These are phyloP conservation scores for Sclerotinia spermophila DNA, from an alignment of 2,329 filamentous ascomycete genomes.

Conservation along the genomic window DNA sequence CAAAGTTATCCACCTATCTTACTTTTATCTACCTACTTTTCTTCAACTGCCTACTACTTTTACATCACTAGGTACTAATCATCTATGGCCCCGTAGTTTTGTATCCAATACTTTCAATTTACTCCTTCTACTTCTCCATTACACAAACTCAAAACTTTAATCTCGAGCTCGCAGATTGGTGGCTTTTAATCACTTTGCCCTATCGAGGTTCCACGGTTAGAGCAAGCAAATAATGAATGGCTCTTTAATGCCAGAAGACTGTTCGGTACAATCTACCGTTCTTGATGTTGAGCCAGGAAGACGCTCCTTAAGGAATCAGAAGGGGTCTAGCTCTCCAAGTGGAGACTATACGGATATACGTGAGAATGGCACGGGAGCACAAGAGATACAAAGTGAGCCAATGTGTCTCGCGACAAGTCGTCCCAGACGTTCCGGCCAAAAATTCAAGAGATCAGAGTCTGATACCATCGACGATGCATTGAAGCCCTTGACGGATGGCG, in stretches of 20 bases:
- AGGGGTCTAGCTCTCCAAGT: slow-evolving; percentile 3
- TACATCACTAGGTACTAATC: neutral
- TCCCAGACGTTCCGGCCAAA: neutral
- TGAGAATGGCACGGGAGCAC: neutral
- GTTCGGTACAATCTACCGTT: neutral
- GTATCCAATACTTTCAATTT: neutral
- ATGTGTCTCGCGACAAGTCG: neutral
- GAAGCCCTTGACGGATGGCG: slow-evolving; percentile 47
- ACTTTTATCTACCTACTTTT: neutral
- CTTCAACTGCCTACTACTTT: neutral
- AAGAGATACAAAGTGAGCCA: neutral
- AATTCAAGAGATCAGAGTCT: neutral
- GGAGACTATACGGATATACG: neutral
- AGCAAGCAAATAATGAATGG: slow-evolving; percentile 4
- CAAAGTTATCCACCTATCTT: neutral
- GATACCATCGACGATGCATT: slow-evolving; percentile 35
- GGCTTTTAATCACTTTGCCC: neutral
- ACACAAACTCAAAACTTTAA: neutral
- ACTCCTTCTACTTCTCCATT: neutral
- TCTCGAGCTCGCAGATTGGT: neutral
- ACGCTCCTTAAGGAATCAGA: slow-evolving; percentile 11
- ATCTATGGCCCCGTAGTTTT: neutral
- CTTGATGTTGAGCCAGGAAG: slow-evolving; percentile 5
- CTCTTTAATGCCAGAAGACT: neutral
- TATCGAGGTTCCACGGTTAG: neutral